These are phyloP conservation scores for Xenosphaeropsis pyriputrescens DNA, from an alignment of 2,329 filamentous ascomycete genomes.

Conservation along the genomic window DNA sequence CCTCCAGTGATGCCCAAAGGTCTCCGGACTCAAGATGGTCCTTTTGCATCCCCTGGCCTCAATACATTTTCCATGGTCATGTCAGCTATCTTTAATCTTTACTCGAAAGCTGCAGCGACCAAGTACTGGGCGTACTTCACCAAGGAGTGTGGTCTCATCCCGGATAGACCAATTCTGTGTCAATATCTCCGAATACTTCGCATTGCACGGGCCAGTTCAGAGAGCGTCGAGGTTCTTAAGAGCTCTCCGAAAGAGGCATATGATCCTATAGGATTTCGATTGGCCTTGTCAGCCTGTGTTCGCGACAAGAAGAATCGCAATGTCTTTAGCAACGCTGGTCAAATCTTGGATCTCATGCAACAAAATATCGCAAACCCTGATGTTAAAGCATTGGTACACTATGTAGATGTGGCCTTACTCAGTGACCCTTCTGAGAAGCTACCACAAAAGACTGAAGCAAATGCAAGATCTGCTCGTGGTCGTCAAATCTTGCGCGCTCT, in stretches of 20 bases:
- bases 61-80: constrained; percentile 58
- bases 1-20: too few relatives aligned
- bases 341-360: constrained; percentile 51
- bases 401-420: constrained; percentile 37
- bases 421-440: constrained; percentile 9
- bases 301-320: constrained; percentile 66
- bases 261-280: constrained; percentile 31
- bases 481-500: constrained; percentile 35
- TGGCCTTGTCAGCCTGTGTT: constrained; percentile 60
- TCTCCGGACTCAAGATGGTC: too few relatives aligned
- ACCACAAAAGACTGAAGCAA: constrained; percentile 4
- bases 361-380: constrained; percentile 29
- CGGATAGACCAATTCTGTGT: too few relatives aligned
- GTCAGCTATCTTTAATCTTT: constrained; percentile 43
- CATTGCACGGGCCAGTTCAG: constrained; percentile 47
- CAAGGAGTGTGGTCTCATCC: constrained; percentile 18
- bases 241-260: too few relatives aligned
- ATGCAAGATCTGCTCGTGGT: constrained; percentile 28
- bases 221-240: constrained; percentile 33
- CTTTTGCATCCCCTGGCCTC: constrained; percentile 22
- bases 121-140: constrained; percentile 71
- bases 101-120: constrained; percentile 44
- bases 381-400: constrained; percentile 32
- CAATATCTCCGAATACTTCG: constrained; percentile 44
- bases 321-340: constrained; percentile 47